Evolutionary conservation across 192 early-diverging fungal species (phyloP).

Genomic region (Cladochytrium replicatum): DNA sequence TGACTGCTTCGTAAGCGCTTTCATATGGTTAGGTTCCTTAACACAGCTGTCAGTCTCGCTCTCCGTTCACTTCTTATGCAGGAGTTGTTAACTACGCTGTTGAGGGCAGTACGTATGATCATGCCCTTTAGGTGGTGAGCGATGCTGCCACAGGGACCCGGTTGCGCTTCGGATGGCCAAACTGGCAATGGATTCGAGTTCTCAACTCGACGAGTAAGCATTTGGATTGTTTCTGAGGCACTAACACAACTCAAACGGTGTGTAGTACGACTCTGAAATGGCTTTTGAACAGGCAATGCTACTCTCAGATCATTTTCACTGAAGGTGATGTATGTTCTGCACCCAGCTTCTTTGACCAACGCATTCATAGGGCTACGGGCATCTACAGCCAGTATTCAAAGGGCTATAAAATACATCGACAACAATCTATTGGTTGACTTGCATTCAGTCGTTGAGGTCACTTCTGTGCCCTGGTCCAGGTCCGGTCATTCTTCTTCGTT

Average conservation of each 20-base stretch:
- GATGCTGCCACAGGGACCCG: constrained; percentile 72
- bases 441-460: too few relatives aligned
- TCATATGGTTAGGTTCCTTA: constrained; percentile 35
- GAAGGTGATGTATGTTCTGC: constrained; percentile 84
- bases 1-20: constrained; percentile 57
- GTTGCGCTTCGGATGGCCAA: constrained; percentile 88
- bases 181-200: constrained; percentile 71
- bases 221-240: neutral
- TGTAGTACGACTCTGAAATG: constrained; percentile 53
- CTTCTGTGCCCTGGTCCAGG: too few relatives aligned
- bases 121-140: constrained; percentile 69
- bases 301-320: constrained; percentile 88
- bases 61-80: constrained; percentile 6
- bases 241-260: neutral
- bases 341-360: constrained; percentile 5
- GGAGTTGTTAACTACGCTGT: constrained; percentile 71
- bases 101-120: constrained; percentile 50
- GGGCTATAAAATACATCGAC: constrained; percentile 41
- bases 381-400: constrained; percentile 70
- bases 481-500: too few relatives aligned
- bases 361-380: constrained; percentile 30
- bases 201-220: constrained; percentile 63
- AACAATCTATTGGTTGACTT: too few relatives aligned
- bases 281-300: constrained; percentile 90
- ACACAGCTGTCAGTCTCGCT: neutral